Base-by-base conservation (phyloP, 495 filamentous ascomycete genomes). In the Aspergillus sparsus region DNA sequence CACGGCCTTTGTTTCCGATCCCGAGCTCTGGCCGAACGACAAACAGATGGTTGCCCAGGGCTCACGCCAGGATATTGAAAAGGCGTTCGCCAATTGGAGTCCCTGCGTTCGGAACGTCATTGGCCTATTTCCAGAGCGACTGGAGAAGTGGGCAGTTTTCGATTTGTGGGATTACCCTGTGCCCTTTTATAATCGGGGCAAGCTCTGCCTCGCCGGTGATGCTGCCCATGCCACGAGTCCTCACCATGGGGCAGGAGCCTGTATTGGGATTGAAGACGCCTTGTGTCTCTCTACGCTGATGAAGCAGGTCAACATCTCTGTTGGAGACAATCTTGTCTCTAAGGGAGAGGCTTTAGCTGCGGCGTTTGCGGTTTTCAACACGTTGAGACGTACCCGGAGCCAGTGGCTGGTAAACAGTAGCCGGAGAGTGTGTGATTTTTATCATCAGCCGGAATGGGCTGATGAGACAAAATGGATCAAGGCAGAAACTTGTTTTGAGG, bases 161-260 rank as follows among this genome's bases (percentile, higher is more conserved):
- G 77, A 80, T 37, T 56, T 68, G 42, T 62, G 50, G 8, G 63
- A 76, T 12, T 61, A 75, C 49, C 75, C 75, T 3, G 60, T 67
- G 0, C 65, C 72, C 2, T 67, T 64, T 10, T 80, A 74, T 58
- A 49, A 36, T 11, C 27, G 37, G 9, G 71, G 69, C 9, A 45
- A 66, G 0, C 47, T 75, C 4, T 72, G 68, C 47, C 36, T 80
- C 4, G 70, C 61, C 2, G 77, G 77, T 0, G 77, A 80, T 53
- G 73, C 77, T 7, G 77, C 77, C 0, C 78, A 81, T 56, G 78
- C 75, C 11, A 61, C 67, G 5, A 67, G 57, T n/a, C 77, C 77
- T 27, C 68, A 73, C 53, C 72, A 75, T n/a, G 77, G 78, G 15
- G 71, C 67, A 1, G 76, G 78, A 0, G 78, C 77, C 0, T 66